Evolutionary conservation across 306 rosid genomes (phyloP).

Genomic region (Vigna radiata): DNA sequence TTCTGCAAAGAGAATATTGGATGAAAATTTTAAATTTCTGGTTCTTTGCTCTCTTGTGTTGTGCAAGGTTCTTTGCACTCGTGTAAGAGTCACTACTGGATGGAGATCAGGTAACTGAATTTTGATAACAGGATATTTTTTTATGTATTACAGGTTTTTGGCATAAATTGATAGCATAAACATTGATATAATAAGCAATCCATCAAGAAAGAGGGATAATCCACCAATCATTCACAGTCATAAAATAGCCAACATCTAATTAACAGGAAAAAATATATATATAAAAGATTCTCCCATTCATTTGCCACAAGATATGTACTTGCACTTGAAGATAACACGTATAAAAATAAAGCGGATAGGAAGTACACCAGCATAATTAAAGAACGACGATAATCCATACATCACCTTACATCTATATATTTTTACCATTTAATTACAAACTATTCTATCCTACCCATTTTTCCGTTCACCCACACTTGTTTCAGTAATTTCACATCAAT

Average conservation of each 20-base stretch:
- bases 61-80: constrained; percentile 3
- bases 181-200: background rate
- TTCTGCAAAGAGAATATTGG: background rate
- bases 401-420: constrained; percentile 1
- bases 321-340: background rate
- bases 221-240: background rate
- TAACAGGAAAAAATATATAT: background rate
- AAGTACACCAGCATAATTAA: constrained; percentile 6
- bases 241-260: background rate
- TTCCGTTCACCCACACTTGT: background rate
- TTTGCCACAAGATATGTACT: background rate
- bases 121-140: constrained; percentile 11
- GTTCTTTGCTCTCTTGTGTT: background rate
- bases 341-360: constrained; percentile 26
- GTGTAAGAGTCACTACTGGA: background rate
- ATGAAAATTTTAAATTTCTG: background rate
- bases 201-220: constrained; percentile 13
- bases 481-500: constrained; percentile 15
- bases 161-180: constrained; percentile 2
- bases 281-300: background rate
- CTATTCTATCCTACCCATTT: background rate
- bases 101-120: background rate
- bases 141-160: background rate
- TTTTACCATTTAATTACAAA: constrained; percentile 11
- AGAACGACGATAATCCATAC: background rate